These are phyloP conservation scores for Phaeomoniella chlamydospora DNA, from an alignment of 2,329 filamentous ascomycete species.

Conservation along the genomic window DNA sequence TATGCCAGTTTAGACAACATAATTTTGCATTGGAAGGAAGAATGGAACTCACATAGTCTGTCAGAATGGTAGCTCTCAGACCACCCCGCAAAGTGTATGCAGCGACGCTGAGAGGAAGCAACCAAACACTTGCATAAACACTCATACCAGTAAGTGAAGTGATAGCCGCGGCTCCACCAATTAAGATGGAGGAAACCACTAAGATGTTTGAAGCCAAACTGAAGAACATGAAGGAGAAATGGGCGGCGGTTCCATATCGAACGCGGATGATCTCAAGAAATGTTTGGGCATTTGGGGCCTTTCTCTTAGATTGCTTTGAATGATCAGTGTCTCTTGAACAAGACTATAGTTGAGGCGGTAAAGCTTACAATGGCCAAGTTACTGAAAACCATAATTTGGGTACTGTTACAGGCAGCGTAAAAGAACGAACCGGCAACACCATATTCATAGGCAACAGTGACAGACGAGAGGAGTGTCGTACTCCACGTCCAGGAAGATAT, in stretches of 20 bases:
- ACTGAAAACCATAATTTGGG: constrained; percentile 3
- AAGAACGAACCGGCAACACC: constrained; percentile 42
- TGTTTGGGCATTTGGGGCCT: constrained; percentile 4
- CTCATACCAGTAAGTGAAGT: constrained; percentile 25
- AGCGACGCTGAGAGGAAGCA: constrained; percentile 25
- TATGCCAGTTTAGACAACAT: constrained; percentile 29
- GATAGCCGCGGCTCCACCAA: constrained; percentile 26
- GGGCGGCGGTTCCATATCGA: constrained; percentile 2
- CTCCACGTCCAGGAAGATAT: constrained; percentile 25
- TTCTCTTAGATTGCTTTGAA: constrained; percentile 2
- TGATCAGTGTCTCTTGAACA: too few relatives aligned
- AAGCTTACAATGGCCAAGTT: too few relatives aligned
- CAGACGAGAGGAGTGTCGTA: constrained; percentile 35
- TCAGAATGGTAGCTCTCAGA: constrained; percentile 27
- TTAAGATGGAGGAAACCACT: too few relatives aligned
- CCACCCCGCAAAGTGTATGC: constrained; percentile 21
- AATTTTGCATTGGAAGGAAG: constrained; percentile 26
- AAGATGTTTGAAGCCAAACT: constrained; percentile 2
- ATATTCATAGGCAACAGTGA: constrained; percentile 37
- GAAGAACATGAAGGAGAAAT: constrained; percentile 2
- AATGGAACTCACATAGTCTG: too few relatives aligned
- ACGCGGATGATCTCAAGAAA: constrained; percentile 3
- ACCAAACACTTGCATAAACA: constrained; percentile 26
- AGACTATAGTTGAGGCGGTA: background rate
- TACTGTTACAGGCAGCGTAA: constrained; percentile 34